Evolutionary conservation across 2,329 filamentous ascomycete genomes (phyloP), one percentile per base, ranked within the genome.

Genomic region (Hypoxylon sp.): DNA sequence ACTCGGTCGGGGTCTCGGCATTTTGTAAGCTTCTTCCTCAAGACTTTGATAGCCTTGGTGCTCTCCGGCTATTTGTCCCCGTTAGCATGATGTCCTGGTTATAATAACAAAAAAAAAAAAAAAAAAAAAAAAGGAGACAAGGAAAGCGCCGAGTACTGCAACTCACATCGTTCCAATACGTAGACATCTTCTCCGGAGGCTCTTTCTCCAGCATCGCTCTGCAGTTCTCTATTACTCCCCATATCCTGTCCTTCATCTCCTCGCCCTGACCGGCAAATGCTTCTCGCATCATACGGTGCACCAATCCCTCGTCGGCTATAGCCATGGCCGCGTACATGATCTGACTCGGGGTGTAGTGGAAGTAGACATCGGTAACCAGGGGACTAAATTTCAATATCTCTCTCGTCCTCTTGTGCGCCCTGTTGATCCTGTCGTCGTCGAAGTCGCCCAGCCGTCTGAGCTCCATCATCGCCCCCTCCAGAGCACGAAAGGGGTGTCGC

Each of bases 331-430:
- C 90, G 62, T 98, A 85, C 89, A 94, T 94, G 75, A 98, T 97
- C 77, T 99, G 95, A 22, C 92, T 91, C 0, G 95, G 95, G 0
- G 94, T 94, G 79, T 92, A 98, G 77, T 97, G 90, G 79, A 98
- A 97, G 80, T 98, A 98, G n/a, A 88, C 93, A 72, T 99, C 95
- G 24, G 94, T 97, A 64, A 97, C 85, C 52, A 97, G 81, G 0
- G 93, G 91, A 59, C 92, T 91, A 56, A 89, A 90, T 74, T 92
- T 92, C 56, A 96, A 85, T 48, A 92, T 84, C 19, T 89, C 87
- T 43, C 91, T 86, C 0, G 94, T 91, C 54, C 84, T 85, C n/a
- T 82, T 82, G 74, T 97, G 93, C 0, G 92, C 92, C 10, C 82
- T 82, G 50, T 79, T 79, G 28, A 88, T 79, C 24, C 83, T 79